Evolutionary conservation across 139 green algal genomes (phyloP).

Genomic region (Closterium sp.): DNA sequence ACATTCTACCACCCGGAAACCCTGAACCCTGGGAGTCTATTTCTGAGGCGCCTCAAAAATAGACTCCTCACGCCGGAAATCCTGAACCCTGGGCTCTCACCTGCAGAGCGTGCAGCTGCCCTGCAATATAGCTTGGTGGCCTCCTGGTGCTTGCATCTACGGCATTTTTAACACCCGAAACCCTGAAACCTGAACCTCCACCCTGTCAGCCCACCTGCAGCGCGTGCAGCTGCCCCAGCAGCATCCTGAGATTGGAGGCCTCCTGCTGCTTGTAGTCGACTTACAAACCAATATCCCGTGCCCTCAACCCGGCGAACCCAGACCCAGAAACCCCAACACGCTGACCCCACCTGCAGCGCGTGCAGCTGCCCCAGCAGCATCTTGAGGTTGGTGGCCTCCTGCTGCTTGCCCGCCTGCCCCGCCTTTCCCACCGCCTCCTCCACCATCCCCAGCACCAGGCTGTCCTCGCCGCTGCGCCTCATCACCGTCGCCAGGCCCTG

Average conservation of each 20-base stretch:
- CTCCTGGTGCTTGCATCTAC: background rate
- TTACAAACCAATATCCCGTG: background rate
- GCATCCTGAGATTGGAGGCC: no score
- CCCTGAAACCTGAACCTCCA: background rate
- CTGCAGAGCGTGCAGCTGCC: background rate
- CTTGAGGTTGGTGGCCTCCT: conserved; percentile 26
- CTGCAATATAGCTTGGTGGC: background rate
- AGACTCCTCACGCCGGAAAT: no score
- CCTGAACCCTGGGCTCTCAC: background rate
- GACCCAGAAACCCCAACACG: background rate
- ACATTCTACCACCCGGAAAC: no score
- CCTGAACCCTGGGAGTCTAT: no score
- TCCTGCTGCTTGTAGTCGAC: background rate
- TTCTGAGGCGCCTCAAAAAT: no score
- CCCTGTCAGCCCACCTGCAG: no score
- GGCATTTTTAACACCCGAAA: background rate
- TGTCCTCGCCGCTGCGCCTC: conserved; percentile 15
- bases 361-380: conserved; percentile 25
- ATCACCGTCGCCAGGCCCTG: conserved; percentile 19
- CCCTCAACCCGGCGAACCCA: no score
- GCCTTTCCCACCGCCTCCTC: conserved; percentile 17
- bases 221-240: no score
- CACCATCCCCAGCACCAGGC: conserved; percentile 38
- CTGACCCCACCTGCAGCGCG: background rate
- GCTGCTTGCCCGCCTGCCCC: background rate